Percentiles rank a stretch among this genome's conserved stretches.
Conservation (phyloP, 2,329 filamentous ascomycete species). For the Ceratocystiopsis brevicomis region DNA sequence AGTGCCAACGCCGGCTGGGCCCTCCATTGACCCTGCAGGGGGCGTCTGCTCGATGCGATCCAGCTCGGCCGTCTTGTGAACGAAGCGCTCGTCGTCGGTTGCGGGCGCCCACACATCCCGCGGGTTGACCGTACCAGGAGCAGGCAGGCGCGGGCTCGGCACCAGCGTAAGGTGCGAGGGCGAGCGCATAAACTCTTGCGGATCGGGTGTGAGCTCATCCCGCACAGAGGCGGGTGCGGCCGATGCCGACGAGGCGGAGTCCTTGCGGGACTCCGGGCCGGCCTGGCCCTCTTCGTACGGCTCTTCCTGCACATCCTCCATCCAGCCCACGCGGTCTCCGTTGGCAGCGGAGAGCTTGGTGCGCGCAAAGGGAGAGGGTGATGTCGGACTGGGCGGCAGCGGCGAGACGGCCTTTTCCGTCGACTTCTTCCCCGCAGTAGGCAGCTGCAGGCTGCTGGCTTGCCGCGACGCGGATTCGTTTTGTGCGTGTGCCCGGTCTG, state of each 20-base stretch:
- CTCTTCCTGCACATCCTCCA: conserved; percentile 1
- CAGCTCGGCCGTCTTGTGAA: conserved; percentile 17
- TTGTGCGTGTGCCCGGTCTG: no score
- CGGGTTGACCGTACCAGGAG: conserved; percentile 31
- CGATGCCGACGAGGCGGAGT: background rate
- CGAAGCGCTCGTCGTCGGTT: conserved; percentile 17
- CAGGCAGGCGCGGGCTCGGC: conserved; percentile 15
- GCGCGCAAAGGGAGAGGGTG: conserved; percentile 3
- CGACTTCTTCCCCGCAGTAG: background rate
- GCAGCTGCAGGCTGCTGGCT: conserved; percentile 4
- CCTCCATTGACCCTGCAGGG: conserved; percentile 3
- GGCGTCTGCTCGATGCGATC: conserved; percentile 16
- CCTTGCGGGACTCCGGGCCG: no score
- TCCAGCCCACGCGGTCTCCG: no score
- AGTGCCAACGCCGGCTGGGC: no score
- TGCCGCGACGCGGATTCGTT: no score
- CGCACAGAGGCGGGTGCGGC: background rate
- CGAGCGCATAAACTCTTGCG: conserved; percentile 6
- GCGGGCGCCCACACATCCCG: conserved; percentile 33
- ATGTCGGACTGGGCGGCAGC: conserved; percentile 9
- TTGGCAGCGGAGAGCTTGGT: no score
- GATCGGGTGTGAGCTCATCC: conserved; percentile 7
- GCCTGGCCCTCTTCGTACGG: no score
- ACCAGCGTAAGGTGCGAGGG: conserved; percentile 5
- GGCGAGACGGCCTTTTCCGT: conserved; percentile 6